A percentile compares a stretch with the other conserved stretches of the same genome.
Evolutionary conservation across 23 red algal genomes (phyloP).

Genomic region (Chondrus crispus): DNA sequence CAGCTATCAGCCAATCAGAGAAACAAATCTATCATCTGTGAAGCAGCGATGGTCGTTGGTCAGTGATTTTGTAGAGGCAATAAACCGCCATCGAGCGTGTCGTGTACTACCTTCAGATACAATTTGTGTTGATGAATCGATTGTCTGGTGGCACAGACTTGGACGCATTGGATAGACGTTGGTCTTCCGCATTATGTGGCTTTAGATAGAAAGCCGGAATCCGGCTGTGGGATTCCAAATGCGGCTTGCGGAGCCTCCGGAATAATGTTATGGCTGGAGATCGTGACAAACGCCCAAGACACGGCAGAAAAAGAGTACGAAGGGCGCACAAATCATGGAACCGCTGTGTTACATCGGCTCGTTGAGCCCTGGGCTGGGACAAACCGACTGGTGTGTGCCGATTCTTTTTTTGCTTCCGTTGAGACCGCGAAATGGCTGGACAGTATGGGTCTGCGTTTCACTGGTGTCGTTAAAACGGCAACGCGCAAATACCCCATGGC

Average conservation of each 20-base stretch:
- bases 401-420: slow-evolving; percentile 18
- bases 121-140: slow-evolving; percentile 7
- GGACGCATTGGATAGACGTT: not conserved
- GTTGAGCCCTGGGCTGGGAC: not conserved
- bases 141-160: slow-evolving; percentile 9
- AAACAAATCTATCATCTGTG: not conserved
- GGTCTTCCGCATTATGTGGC: slow-evolving; percentile 15
- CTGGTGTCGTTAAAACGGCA: slow-evolving; percentile 23
- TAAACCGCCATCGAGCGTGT: not conserved
- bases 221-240: slow-evolving; percentile 15
- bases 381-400: not conserved
- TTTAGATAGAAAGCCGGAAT: not conserved
- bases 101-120: not conserved
- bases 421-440: not conserved
- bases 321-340: not conserved
- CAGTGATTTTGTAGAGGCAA: not conserved
- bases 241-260: not conserved
- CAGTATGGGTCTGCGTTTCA: not conserved
- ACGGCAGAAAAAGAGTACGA: not conserved
- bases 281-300: not conserved
- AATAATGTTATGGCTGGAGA: not conserved
- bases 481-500: not conserved
- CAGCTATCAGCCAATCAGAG: not conserved
- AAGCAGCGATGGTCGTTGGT: not conserved
- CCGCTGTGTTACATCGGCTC: not conserved